Evolutionary conservation across 73 alveolate species (phyloP).

Genomic region (Symbiodinium natans): DNA sequence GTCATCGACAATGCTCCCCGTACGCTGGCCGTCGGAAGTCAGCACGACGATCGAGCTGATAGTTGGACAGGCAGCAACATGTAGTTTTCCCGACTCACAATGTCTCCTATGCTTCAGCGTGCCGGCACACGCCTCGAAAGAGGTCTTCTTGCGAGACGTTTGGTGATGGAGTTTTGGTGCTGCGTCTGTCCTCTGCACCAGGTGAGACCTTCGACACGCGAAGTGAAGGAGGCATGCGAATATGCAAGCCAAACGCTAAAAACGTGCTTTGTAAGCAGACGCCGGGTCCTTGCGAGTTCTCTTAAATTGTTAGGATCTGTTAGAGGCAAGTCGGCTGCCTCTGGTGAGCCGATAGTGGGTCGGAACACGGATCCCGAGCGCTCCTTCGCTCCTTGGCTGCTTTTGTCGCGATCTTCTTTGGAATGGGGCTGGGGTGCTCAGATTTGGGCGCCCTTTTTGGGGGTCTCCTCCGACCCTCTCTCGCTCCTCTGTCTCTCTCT

Average conservation of each 20-base stretch:
- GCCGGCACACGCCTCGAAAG: no score
- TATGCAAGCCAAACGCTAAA: no score
- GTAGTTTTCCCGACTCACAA: not conserved
- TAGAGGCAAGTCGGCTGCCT: not conserved
- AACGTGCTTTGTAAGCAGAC: no score
- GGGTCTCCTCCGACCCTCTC: not conserved
- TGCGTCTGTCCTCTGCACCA: not conserved
- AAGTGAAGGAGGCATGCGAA: not conserved
- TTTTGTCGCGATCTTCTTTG: no score
- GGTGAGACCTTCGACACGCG: not conserved
- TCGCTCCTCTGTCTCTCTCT: not conserved
- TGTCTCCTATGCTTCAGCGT: no score
- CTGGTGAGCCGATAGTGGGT: not conserved
- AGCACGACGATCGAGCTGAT: not conserved
- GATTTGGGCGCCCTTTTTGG: not conserved
- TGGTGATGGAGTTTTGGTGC: not conserved
- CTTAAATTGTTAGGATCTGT: no score
- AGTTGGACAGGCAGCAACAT: not conserved
- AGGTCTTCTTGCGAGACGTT: no score
- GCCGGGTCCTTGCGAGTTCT: no score
- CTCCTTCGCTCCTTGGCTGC: constrained; percentile 2
- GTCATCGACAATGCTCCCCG: not conserved
- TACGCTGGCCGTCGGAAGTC: not conserved
- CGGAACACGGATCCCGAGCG: constrained; percentile 2
- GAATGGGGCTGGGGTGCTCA: no score